A percentile compares a stretch with the other conserved stretches of the same genome.
These are phyloP conservation scores for Yamagishiella unicocca DNA, from an alignment of 139 green algal species.

Conservation along the genomic window DNA sequence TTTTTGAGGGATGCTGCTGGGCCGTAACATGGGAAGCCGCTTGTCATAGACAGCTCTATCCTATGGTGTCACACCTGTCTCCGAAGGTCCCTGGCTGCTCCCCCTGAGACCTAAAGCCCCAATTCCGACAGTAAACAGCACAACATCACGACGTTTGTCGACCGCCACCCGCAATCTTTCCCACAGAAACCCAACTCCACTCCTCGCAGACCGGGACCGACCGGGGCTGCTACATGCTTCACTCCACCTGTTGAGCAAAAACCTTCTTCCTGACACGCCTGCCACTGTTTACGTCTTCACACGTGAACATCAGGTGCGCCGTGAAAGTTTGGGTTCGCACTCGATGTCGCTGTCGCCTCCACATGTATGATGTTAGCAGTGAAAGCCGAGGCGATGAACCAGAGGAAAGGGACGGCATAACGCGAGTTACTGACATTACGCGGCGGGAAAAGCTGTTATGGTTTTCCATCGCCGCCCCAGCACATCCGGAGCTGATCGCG, in stretches of 20 bases:
- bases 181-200: too few species aligned
- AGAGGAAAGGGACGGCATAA: not conserved
- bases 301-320: not conserved
- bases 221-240: not conserved
- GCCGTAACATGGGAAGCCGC: not conserved
- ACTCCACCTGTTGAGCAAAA: not conserved
- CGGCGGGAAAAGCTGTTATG: not conserved
- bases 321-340: not conserved
- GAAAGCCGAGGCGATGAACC: not conserved
- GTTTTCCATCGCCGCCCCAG: not conserved
- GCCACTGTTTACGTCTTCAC: slow-evolving; percentile 21
- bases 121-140: not conserved
- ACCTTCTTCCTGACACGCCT: slow-evolving; percentile 10
- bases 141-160: too few species aligned
- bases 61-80: not conserved
- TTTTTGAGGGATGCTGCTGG: not conserved
- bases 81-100: not conserved
- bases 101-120: not conserved
- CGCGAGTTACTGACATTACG: too few species aligned
- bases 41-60: not conserved
- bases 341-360: not conserved
- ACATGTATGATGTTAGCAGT: not conserved
- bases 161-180: not conserved
- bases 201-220: not conserved
- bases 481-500: too few species aligned